Conservation (phyloP, 176 grass and related monocot species). For the Phoenix roebelenii region DNA sequence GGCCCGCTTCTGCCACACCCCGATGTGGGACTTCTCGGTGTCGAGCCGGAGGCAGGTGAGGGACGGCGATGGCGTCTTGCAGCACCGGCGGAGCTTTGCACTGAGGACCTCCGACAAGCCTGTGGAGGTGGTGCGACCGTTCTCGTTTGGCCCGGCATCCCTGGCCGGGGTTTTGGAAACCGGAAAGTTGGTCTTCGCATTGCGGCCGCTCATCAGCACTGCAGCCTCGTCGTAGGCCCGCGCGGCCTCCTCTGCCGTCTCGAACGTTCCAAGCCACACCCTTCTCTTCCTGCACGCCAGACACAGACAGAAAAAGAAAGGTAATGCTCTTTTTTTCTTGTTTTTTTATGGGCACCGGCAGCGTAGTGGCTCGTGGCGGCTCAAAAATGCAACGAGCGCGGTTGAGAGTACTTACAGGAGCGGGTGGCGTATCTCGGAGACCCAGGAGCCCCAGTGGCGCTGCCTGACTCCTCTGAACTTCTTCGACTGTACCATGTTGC, state of each 20-base stretch:
- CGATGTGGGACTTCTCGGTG: conserved; percentile 98
- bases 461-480: conserved; percentile 99
- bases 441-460: conserved; percentile 99
- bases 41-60: conserved; percentile 98
- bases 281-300: conserved; percentile 71
- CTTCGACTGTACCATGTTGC: conserved; percentile 87
- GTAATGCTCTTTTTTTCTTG: too few relatives aligned
- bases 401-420: conserved; percentile 56
- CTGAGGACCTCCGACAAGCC: conserved; percentile 88
- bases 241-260: conserved; percentile 97
- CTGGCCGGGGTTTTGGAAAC: conserved; percentile 36
- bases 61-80: conserved; percentile 82
- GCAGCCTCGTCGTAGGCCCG: conserved; percentile 94
- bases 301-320: too few relatives aligned
- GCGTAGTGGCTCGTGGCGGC: too few relatives aligned
- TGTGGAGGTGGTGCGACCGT: background rate
- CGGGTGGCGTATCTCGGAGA: conserved; percentile 98
- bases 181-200: conserved; percentile 99
- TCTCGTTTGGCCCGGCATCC: conserved; percentile 1
- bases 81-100: conserved; percentile 93
- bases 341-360: too few relatives aligned
- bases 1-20: conserved; percentile 98
- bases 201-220: conserved; percentile 95
- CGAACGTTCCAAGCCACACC: conserved; percentile 98
- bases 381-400: too few relatives aligned